Evolutionary conservation across 306 rosid genomes (phyloP).

Genomic region (apple (Malus domestica)): ASM211411v1 NC_041798.1:35991501-35992000

Average conservation of each 20-base stretch:
- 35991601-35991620: slow-evolving; percentile 13
- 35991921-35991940: neutral
- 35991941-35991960: no score
- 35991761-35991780: slow-evolving; percentile 87
- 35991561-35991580: slow-evolving; percentile 2
- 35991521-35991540: slow-evolving; percentile 11
- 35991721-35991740: slow-evolving; percentile 45
- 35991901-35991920: slow-evolving; percentile 5
- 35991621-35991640: slow-evolving; percentile 34
- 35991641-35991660: slow-evolving; percentile 20
- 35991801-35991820: slow-evolving; percentile 77
- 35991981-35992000: no score
- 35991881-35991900: neutral
- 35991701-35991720: slow-evolving; percentile 52
- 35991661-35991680: slow-evolving; percentile 1
- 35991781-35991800: slow-evolving; percentile 68
- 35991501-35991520: slow-evolving; percentile 62
- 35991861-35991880: slow-evolving; percentile 58
- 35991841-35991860: slow-evolving; percentile 79
- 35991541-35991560: slow-evolving; percentile 23
- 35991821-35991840: slow-evolving; percentile 77
- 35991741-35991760: slow-evolving; percentile 68
- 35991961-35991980: no score
- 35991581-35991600: neutral
- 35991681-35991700: slow-evolving; percentile 11